Conservation (phyloP, 805 yeast genomes). For the Candida adriatica region DNA sequence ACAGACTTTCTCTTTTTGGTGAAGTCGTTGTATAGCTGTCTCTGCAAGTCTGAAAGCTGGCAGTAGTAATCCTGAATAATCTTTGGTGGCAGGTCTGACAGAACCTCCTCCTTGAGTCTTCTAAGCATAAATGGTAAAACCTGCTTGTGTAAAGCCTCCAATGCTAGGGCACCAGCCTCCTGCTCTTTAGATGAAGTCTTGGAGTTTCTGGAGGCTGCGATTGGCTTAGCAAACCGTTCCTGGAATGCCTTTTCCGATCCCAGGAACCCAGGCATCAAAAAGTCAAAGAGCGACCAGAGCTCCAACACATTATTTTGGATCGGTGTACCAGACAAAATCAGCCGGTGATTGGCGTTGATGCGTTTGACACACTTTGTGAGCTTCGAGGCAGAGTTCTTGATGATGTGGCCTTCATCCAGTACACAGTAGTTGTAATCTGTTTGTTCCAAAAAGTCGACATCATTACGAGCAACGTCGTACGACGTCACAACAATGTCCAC, state of each 20-base stretch:
- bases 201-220: conserved; percentile 85
- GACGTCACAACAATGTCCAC: conserved; percentile 92
- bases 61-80: conserved; percentile 98
- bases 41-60: conserved; percentile 87
- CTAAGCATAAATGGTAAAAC: conserved; percentile 94
- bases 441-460: conserved; percentile 52
- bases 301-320: conserved; percentile 96
- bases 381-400: conserved; percentile 85
- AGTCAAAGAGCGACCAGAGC: conserved; percentile 95
- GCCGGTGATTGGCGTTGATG: conserved; percentile 79
- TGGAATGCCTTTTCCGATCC: conserved; percentile 93
- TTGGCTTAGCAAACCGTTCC: conserved; percentile 96
- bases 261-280: conserved; percentile 96
- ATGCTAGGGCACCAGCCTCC: conserved; percentile 92
- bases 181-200: conserved; percentile 90
- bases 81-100: conserved; percentile 95
- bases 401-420: conserved; percentile 95
- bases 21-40: conserved; percentile 81
- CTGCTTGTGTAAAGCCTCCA: conserved; percentile 94
- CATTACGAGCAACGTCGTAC: conserved; percentile 94
- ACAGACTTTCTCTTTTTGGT: conserved; percentile 74
- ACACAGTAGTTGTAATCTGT: conserved; percentile 89
- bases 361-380: conserved; percentile 82
- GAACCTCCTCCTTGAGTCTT: conserved; percentile 91
- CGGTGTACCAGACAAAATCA: conserved; percentile 94